phyloP scores from a whole-genome alignment of 345 rosid species.

The Odontarrhena argentea region DNA sequence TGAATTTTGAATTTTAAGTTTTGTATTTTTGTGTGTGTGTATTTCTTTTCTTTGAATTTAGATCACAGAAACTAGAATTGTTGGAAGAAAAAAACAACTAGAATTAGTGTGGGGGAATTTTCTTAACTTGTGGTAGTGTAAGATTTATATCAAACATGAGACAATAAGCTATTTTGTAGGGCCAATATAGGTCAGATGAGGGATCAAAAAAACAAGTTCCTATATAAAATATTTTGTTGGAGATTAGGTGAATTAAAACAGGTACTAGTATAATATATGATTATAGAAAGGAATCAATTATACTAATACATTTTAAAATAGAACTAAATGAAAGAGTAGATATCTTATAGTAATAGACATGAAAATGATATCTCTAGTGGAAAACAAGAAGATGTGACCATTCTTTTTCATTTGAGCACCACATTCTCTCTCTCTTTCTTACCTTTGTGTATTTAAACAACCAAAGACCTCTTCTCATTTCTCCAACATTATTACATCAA shows the following conservation, averaged over 20 bases:
- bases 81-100: no score
- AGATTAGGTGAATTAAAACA: slow-evolving; percentile 35
- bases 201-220: neutral
- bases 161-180: slow-evolving; percentile 29
- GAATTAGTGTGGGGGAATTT: neutral
- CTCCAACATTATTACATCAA: slow-evolving; percentile 25
- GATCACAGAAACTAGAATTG: slow-evolving; percentile 9
- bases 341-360: slow-evolving; percentile 40
- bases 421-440: slow-evolving; percentile 30
- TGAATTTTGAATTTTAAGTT: neutral
- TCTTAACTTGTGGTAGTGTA: neutral
- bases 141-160: slow-evolving; percentile 14
- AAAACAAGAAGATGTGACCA: slow-evolving; percentile 40
- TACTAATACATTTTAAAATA: neutral
- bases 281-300: slow-evolving; percentile 28
- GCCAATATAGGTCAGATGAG: slow-evolving; percentile 6
- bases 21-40: neutral
- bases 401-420: slow-evolving; percentile 37
- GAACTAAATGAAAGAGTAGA: slow-evolving; percentile 31
- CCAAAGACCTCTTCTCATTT: slow-evolving; percentile 31
- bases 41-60: neutral
- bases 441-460: slow-evolving; percentile 34
- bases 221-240: slow-evolving; percentile 23
- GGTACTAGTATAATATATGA: slow-evolving; percentile 16
- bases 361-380: slow-evolving; percentile 42